phyloP scores from a whole-genome alignment of 1,284 basidiomycete genomes.

The Pterulicium gracile region DNA sequence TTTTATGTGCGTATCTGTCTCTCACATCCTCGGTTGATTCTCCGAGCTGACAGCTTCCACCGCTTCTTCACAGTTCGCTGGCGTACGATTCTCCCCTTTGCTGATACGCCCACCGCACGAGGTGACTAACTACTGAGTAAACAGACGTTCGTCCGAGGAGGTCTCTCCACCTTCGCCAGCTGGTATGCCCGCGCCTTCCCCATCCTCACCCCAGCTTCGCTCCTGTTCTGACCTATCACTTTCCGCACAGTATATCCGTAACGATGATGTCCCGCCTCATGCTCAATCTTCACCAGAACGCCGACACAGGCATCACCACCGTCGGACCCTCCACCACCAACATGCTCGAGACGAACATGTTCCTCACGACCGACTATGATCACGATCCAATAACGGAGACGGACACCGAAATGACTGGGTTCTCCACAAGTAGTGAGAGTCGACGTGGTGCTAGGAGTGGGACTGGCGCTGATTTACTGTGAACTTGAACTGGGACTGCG shows the following conservation, averaged over 20 bases:
- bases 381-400: too few relatives aligned
- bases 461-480: too few relatives aligned
- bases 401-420: too few relatives aligned
- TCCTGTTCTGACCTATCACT: background rate
- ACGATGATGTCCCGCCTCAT: conserved; percentile 31
- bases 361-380: too few relatives aligned
- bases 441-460: too few relatives aligned
- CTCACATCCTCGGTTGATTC: background rate
- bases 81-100: conserved; percentile 10
- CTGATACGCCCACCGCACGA: too few relatives aligned
- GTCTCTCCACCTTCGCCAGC: conserved; percentile 30
- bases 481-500: too few relatives aligned
- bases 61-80: conserved; percentile 5
- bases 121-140: too few relatives aligned
- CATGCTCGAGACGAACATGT: too few relatives aligned
- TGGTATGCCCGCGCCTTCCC: conserved; percentile 16
- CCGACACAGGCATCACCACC: conserved; percentile 10
- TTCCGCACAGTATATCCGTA: conserved; percentile 21
- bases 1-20: conserved; percentile 22
- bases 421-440: too few relatives aligned
- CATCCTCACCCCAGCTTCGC: background rate
- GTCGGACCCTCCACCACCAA: background rate
- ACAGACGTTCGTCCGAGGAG: conserved; percentile 26
- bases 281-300: conserved; percentile 27
- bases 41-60: background rate